Evolutionary conservation across 2,329 filamentous ascomycete species (phyloP).

Genomic region (Fusarium dlaminii): DNA sequence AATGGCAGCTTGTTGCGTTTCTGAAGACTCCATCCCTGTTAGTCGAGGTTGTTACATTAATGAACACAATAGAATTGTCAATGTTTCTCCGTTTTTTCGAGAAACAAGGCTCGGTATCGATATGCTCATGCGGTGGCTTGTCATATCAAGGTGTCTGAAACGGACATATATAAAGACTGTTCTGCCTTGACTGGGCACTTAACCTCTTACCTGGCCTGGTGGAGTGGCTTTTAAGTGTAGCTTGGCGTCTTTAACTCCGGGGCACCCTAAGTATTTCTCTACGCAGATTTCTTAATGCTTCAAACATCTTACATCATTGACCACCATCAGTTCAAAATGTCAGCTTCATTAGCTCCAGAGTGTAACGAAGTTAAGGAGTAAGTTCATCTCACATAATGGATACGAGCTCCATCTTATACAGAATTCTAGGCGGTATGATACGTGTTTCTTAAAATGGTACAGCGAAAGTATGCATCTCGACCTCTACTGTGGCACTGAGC

Average conservation of each 20-base stretch:
- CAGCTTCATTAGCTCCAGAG: conserved; percentile 91
- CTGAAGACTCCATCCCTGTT: conserved; percentile 1
- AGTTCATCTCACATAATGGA: conserved; percentile 41
- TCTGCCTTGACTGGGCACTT: not conserved
- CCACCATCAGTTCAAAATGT: conserved; percentile 69
- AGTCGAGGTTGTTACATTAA: not conserved
- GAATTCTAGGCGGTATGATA: conserved; percentile 82
- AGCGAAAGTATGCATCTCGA: conserved; percentile 80
- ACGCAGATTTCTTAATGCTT: conserved; percentile 29
- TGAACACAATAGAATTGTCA: not conserved
- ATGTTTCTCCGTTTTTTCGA: not conserved
- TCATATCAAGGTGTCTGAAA: not conserved
- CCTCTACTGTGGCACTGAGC: conserved; percentile 6
- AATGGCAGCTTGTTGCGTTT: conserved; percentile 19
- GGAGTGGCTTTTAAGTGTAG: conserved; percentile 20
- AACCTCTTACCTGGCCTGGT: not conserved
- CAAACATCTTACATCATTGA: conserved; percentile 29
- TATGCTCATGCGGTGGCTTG: not conserved
- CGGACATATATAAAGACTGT: not conserved
- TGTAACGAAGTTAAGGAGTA: conserved; percentile 98
- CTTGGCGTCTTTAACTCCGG: conserved; percentile 15
- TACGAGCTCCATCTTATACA: not conserved
- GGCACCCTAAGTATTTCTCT: not conserved
- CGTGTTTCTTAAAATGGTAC: conserved; percentile 99
- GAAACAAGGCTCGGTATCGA: not conserved